These are phyloP conservation scores for Tuber aestivum DNA, from an alignment of 495 filamentous ascomycete species.

Conservation along the genomic window DNA sequence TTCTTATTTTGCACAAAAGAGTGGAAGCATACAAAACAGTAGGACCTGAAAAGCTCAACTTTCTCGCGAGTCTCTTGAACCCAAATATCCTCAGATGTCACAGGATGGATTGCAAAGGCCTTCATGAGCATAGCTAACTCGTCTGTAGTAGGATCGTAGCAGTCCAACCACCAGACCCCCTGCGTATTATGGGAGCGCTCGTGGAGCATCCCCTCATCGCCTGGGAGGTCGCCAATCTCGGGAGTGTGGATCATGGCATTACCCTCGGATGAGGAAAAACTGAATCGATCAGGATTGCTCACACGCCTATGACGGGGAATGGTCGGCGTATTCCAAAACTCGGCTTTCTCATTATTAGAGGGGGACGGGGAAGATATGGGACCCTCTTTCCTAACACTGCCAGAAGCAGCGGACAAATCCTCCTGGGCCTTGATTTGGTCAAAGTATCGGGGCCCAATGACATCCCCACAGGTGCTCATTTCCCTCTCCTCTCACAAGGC, in stretches of 20 bases:
- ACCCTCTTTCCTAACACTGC: constrained; percentile 38
- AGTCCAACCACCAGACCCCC: no score
- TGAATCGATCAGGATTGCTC: no score
- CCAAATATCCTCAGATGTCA: constrained; percentile 95
- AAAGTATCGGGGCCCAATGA: constrained; percentile 30
- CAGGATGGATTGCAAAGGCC: constrained; percentile 86
- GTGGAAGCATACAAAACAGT: no score
- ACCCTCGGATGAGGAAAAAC: no score
- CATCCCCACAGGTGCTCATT: constrained; percentile 55
- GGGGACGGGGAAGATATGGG: constrained; percentile 32
- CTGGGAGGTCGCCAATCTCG: constrained; percentile 76
- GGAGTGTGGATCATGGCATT: no score
- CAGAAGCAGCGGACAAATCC: constrained; percentile 1
- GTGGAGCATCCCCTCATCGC: constrained; percentile 80
- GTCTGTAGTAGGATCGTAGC: no score
- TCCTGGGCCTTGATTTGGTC: constrained; percentile 16
- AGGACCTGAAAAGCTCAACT: no score
- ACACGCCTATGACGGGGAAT: constrained; percentile 38
- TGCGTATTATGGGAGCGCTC: constrained; percentile 90
- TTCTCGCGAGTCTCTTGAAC: constrained; percentile 94
- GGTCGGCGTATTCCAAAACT: constrained; percentile 14
- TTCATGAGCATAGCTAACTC: constrained; percentile 81
- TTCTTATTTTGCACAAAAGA: no score
- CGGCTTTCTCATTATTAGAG: constrained; percentile 39
- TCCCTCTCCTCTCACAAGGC: constrained; percentile 51